phyloP scores from a whole-genome alignment of 2,329 filamentous ascomycete genomes.

The Graphilbum fragrans region DNA sequence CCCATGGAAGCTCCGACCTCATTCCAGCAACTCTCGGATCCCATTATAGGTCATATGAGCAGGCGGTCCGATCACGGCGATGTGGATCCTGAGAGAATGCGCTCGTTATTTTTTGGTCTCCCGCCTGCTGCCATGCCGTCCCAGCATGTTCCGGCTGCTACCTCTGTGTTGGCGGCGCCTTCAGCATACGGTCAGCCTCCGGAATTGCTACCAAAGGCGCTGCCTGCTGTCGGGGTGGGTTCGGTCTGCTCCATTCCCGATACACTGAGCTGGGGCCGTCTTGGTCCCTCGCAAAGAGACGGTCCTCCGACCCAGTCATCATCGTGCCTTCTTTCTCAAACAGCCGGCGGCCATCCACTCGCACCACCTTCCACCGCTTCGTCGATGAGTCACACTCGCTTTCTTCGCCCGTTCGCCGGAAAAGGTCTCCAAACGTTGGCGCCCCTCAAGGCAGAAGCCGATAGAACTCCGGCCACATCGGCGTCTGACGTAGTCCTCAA shows the following conservation, averaged over 20 bases:
- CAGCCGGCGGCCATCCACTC: constrained; percentile 23
- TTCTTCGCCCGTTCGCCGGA: constrained; percentile 42
- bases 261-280: constrained; percentile 38
- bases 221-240: too few relatives aligned
- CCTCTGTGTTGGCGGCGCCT: too few relatives aligned
- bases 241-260: constrained; percentile 38
- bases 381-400: constrained; percentile 34
- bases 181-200: too few relatives aligned
- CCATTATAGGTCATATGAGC: not conserved
- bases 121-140: constrained; percentile 12
- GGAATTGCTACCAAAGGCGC: too few relatives aligned
- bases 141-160: constrained; percentile 11
- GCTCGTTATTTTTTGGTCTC: constrained; percentile 15
- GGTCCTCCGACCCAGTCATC: constrained; percentile 23
- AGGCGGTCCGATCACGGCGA: constrained; percentile 20
- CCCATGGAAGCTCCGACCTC: constrained; percentile 33
- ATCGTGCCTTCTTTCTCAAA: constrained; percentile 30
- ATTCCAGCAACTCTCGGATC: constrained; percentile 23
- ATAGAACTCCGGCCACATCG: too few relatives aligned
- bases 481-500: not conserved
- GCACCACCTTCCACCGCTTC: constrained; percentile 32
- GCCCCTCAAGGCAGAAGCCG: too few relatives aligned
- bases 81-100: not conserved
- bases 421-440: constrained; percentile 43
- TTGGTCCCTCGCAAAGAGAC: constrained; percentile 25